These are phyloP conservation scores for Penicillium roqueforti DNA, from an alignment of 495 filamentous ascomycete species.

Conservation along the genomic window DNA sequence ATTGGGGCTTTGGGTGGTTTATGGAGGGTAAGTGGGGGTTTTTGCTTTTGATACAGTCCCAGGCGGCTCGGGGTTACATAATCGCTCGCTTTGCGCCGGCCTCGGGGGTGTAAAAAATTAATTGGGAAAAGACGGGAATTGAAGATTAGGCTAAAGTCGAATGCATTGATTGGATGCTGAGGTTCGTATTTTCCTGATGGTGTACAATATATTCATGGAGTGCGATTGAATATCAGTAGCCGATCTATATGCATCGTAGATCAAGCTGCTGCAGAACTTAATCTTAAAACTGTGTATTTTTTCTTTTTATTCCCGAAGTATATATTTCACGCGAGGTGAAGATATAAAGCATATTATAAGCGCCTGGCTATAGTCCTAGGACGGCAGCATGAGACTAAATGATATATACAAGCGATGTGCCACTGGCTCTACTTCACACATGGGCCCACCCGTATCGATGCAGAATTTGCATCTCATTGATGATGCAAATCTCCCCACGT, in stretches of 20 bases:
- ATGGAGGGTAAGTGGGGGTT: slow-evolving; percentile 7
- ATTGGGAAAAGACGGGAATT: background rate
- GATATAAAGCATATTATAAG: background rate
- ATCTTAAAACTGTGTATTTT: background rate
- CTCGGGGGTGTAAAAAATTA: background rate
- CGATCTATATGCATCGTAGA: background rate
- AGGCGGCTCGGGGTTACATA: slow-evolving; percentile 7
- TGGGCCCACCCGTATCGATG: slow-evolving; percentile 72
- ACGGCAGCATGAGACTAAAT: background rate
- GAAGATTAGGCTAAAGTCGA: background rate
- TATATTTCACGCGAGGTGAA: background rate
- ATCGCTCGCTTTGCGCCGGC: slow-evolving; percentile 14
- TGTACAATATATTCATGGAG: background rate
- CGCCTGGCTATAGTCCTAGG: no score
- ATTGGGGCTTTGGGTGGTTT: background rate
- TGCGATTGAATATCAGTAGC: background rate
- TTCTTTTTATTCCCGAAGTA: background rate
- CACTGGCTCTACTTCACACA: slow-evolving; percentile 39
- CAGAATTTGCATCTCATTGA: slow-evolving; percentile 84
- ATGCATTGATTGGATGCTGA: background rate
- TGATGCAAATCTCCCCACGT: slow-evolving; percentile 60
- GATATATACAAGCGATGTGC: background rate
- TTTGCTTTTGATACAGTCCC: background rate
- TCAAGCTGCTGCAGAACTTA: background rate
- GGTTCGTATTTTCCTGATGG: background rate